Evolutionary conservation across 345 rosid species (phyloP).

Genomic region (Stellera chamaejasme): DNA sequence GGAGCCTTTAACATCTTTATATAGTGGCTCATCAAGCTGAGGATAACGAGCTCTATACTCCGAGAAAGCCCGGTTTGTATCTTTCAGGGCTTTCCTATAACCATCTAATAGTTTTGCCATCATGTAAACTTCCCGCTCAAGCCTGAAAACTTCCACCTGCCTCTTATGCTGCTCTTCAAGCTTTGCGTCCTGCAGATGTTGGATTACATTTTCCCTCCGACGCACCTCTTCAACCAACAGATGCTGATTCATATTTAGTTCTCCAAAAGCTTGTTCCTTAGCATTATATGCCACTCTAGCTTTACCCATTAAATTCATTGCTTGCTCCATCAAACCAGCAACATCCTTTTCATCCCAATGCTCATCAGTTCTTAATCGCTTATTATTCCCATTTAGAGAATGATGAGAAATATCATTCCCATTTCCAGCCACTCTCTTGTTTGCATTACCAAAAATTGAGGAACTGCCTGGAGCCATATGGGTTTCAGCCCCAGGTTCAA

Average conservation of each 20-base stretch:
- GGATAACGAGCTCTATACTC: constrained; percentile 55
- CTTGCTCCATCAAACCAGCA: constrained; percentile 39
- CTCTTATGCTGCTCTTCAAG: constrained; percentile 51
- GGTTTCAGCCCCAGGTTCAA: constrained; percentile 43
- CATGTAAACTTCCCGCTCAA: constrained; percentile 64
- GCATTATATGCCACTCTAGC: constrained; percentile 36
- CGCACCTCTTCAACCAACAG: constrained; percentile 42
- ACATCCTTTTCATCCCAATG: constrained; percentile 48
- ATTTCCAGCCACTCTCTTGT: constrained; percentile 57
- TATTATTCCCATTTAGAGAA: constrained; percentile 38
- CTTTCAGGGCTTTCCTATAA: constrained; percentile 74
- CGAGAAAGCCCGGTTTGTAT: constrained; percentile 43
- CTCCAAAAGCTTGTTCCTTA: constrained; percentile 40
- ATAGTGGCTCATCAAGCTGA: constrained; percentile 51
- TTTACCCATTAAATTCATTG: constrained; percentile 36
- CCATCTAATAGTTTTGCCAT: constrained; percentile 64
- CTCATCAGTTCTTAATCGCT: constrained; percentile 61
- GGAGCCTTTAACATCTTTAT: constrained; percentile 65
- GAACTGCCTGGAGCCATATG: constrained; percentile 44
- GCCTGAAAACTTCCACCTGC: constrained; percentile 42
- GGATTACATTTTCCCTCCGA: constrained; percentile 33
- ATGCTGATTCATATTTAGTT: constrained; percentile 43
- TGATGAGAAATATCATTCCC: constrained; percentile 40
- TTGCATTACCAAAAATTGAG: constrained; percentile 35
- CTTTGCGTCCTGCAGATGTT: constrained; percentile 52